A percentile compares a stretch with the other conserved stretches of the same genome.
Evolutionary conservation across 148 eudicot genomes (phyloP).

Genomic region (Rhododendron molle): DNA sequence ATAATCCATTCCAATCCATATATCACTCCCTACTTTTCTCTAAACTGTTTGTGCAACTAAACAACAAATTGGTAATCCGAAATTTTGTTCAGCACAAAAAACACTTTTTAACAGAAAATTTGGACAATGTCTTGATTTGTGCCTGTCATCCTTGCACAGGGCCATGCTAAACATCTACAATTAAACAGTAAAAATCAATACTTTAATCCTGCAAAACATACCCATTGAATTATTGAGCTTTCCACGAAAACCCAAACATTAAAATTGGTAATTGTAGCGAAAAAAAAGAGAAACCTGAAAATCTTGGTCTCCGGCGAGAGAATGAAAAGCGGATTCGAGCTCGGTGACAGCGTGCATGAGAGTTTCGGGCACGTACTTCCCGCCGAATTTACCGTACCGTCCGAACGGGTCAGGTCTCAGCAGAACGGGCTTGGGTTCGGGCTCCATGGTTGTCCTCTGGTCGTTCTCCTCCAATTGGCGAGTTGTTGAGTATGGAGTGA

Average conservation of each 20-base stretch:
- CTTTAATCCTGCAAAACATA: background rate
- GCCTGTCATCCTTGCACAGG: no score
- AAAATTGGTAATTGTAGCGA: background rate
- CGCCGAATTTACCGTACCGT: constrained; percentile 83
- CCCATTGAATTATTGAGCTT: background rate
- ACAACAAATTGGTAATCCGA: background rate
- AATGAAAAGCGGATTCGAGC: constrained; percentile 67
- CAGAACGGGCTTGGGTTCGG: constrained; percentile 18
- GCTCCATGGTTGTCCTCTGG: background rate
- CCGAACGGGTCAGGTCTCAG: constrained; percentile 84
- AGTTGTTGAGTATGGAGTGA: constrained; percentile 23
- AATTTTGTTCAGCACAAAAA: background rate
- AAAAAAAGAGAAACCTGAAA: constrained; percentile 55
- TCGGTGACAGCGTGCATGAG: constrained; percentile 83
- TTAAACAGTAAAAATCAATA: background rate
- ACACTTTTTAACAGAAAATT: no score
- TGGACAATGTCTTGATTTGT: no score
- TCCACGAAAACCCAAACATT: background rate
- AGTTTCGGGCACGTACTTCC: constrained; percentile 91
- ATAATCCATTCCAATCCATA: background rate
- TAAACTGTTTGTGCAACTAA: background rate
- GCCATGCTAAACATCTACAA: background rate
- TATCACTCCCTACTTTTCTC: background rate
- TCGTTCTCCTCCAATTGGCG: constrained; percentile 10
- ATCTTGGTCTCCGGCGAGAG: constrained; percentile 46